These are phyloP conservation scores for Coprinellus aureogranulatus DNA, from an alignment of 768 basidiomycete species.

Conservation along the genomic window DNA sequence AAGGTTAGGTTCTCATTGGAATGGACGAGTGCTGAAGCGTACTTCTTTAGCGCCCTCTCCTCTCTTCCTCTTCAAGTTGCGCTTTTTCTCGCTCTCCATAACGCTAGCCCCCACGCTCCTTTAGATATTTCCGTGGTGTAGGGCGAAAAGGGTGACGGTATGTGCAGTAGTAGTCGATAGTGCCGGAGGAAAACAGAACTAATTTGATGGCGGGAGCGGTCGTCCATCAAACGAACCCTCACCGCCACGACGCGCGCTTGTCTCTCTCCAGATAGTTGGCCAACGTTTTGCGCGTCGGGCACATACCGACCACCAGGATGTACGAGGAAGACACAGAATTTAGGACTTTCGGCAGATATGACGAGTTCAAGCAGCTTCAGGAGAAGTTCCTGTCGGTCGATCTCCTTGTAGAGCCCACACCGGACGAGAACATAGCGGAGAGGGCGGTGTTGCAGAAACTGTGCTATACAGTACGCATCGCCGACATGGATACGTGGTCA, in stretches of 20 bases:
- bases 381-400: slow-evolving; percentile 47
- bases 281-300: not conserved
- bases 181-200: not conserved
- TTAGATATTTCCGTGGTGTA: too few relatives aligned
- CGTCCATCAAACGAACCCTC: too few relatives aligned
- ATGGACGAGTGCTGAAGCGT: slow-evolving; percentile 1
- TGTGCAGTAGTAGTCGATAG: too few relatives aligned
- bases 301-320: slow-evolving; percentile 8
- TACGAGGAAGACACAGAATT: slow-evolving; percentile 35
- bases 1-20: not conserved
- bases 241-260: not conserved
- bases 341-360: slow-evolving; percentile 58
- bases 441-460: slow-evolving; percentile 40
- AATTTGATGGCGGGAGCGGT: too few relatives aligned
- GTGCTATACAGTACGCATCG: not conserved
- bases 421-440: slow-evolving; percentile 46
- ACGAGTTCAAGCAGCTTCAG: slow-evolving; percentile 58
- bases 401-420: slow-evolving; percentile 39
- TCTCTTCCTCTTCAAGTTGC: slow-evolving; percentile 45
- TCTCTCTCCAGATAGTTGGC: not conserved
- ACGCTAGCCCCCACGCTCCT: not conserved
- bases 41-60: slow-evolving; percentile 34
- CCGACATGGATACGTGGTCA: not conserved
- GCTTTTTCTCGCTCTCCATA: slow-evolving; percentile 17
- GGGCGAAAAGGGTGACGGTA: too few relatives aligned